phyloP scores from a whole-genome alignment of 305 asterid genomes.

The Fraxinus greggii region DNA sequence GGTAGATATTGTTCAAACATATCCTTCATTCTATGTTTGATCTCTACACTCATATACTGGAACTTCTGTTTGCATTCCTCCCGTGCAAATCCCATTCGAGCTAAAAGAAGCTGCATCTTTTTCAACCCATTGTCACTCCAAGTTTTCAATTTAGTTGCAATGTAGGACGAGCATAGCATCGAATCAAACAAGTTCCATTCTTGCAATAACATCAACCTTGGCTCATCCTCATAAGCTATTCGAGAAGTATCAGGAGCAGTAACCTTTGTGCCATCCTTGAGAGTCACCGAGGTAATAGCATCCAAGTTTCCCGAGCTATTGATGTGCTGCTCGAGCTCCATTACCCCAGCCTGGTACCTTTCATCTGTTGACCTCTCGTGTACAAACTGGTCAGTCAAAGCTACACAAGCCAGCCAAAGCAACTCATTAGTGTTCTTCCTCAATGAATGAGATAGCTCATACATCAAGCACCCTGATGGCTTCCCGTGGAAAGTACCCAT shows the following conservation, averaged over 20 bases:
- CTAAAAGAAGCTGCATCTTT: conserved; percentile 88
- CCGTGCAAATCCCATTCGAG: conserved; percentile 89
- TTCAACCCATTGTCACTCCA: conserved; percentile 95
- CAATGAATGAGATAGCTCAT: conserved; percentile 72
- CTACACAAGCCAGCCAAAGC: conserved; percentile 95
- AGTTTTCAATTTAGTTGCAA: conserved; percentile 89
- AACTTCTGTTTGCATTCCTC: conserved; percentile 94
- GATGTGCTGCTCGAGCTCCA: conserved; percentile 92
- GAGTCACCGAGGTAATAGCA: conserved; percentile 70
- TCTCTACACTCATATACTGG: conserved; percentile 85
- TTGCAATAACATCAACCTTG: conserved; percentile 86
- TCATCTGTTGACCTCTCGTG: conserved; percentile 90
- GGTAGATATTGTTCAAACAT: conserved; percentile 91
- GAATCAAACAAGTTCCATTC: conserved; percentile 99
- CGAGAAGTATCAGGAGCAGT: conserved; percentile 75
- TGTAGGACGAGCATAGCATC: conserved; percentile 87
- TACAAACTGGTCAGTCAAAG: conserved; percentile 91
- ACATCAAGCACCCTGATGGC: conserved; percentile 97
- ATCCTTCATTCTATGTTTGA: conserved; percentile 81
- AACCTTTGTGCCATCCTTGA: conserved; percentile 94
- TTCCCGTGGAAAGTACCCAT: conserved; percentile 97
- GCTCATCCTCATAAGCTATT: conserved; percentile 80
- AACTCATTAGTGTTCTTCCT: conserved; percentile 75
- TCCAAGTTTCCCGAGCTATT: conserved; percentile 86
- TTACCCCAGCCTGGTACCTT: conserved; percentile 82